Percentiles rank a stretch among this genome's conserved stretches.
Conservation (phyloP, 495 filamentous ascomycete genomes). For the Cercophora newfieldiana region DNA sequence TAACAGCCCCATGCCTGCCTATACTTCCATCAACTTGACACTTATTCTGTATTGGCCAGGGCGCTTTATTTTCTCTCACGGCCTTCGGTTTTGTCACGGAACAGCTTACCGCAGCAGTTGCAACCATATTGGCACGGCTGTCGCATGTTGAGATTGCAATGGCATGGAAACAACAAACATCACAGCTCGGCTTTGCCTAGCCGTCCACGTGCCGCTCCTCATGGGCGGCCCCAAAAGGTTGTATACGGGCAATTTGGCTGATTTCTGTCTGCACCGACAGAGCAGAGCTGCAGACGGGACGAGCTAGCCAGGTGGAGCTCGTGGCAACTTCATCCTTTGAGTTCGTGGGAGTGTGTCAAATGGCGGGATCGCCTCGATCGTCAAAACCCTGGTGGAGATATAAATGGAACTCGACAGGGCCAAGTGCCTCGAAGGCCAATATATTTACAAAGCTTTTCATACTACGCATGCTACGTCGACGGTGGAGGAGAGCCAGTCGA, state of each 20-base stretch:
- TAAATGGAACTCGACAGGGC: conserved; percentile 11
- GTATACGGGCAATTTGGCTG: conserved; percentile 15
- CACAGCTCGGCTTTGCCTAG: background rate
- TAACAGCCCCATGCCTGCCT: conserved; percentile 11
- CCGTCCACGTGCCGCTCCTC: too few species aligned
- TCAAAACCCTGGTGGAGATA: conserved; percentile 1
- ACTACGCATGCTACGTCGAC: conserved; percentile 1
- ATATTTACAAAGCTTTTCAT: conserved; percentile 15
- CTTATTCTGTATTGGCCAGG: background rate
- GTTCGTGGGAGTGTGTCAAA: background rate
- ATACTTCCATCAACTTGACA: conserved; percentile 11
- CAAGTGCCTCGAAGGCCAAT: conserved; percentile 2
- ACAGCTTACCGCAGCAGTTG: background rate
- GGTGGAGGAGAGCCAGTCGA: conserved; percentile 8
- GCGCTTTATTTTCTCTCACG: background rate
- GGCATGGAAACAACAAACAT: background rate
- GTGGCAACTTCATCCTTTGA: background rate
- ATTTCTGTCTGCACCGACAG: conserved; percentile 7
- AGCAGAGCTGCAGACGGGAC: background rate
- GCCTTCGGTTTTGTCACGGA: background rate
- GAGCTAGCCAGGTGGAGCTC: background rate
- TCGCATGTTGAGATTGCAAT: conserved; percentile 7
- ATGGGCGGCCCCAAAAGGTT: background rate
- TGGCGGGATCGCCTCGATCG: background rate
- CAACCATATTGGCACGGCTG: background rate